Conservation (phyloP, 2,329 filamentous ascomycete species). For the Teratosphaeria pseudoeucalypti region DNA sequence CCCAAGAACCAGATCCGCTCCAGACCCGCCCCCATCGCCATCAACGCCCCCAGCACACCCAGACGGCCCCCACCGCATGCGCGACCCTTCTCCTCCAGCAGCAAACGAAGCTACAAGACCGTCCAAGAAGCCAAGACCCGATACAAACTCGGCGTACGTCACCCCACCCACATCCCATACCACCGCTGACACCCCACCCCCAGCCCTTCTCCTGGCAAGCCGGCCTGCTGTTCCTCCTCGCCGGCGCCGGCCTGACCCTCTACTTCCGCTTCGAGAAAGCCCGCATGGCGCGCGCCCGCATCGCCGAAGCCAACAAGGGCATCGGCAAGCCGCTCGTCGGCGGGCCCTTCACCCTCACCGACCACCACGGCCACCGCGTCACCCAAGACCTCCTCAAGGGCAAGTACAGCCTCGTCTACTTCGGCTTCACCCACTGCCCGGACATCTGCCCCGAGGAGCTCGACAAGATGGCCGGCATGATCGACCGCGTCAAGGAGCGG, state of each 20-base stretch:
- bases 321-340: conserved; percentile 89
- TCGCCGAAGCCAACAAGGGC: conserved; percentile 87
- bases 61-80: neutral
- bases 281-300: conserved; percentile 76
- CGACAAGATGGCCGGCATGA: conserved; percentile 97
- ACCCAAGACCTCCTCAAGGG: conserved; percentile 75
- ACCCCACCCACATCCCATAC: neutral
- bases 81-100: conserved; percentile 17
- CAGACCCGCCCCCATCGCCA: conserved; percentile 7
- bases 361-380: conserved; percentile 70
- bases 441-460: conserved; percentile 98
- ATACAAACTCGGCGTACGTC: conserved; percentile 34
- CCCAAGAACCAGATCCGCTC: conserved; percentile 18
- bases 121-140: conserved; percentile 36
- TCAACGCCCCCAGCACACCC: neutral
- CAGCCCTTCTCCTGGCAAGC: conserved; percentile 92
- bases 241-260: conserved; percentile 66
- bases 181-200: conserved; percentile 1
- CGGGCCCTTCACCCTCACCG: conserved; percentile 69
- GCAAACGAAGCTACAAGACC: conserved; percentile 26
- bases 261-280: conserved; percentile 94
- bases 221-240: conserved; percentile 70
- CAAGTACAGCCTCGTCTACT: conserved; percentile 83
- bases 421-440: conserved; percentile 95
- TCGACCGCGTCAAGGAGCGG: conserved; percentile 53